Percentiles rank a stretch among this genome's conserved stretches.
phyloP scores from a whole-genome alignment of 768 basidiomycete species.

The Lactarius psammicola region DNA sequence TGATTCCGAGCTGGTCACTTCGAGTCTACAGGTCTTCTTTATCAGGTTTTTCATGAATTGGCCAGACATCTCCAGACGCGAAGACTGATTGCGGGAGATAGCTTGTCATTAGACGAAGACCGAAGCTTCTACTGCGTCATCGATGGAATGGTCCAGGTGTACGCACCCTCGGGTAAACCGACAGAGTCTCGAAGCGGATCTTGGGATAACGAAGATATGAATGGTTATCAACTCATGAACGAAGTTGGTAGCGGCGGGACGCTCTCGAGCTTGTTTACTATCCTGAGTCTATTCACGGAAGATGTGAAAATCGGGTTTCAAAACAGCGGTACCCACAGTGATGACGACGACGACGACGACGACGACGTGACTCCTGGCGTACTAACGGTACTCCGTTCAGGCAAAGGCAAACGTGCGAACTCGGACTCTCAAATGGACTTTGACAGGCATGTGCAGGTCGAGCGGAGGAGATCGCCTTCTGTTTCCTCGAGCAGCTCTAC shows the following conservation, averaged over 20 bases:
- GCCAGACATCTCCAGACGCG: constrained; percentile 94
- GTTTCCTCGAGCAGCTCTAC: constrained; percentile 70
- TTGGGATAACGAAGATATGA: constrained; percentile 86
- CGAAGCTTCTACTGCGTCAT: constrained; percentile 98
- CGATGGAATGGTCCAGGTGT: constrained; percentile 96
- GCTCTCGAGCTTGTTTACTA: constrained; percentile 93
- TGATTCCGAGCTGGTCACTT: not conserved
- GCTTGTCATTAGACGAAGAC: constrained; percentile 84
- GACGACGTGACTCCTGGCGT: constrained; percentile 26
- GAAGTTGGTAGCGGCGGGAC: constrained; percentile 96
- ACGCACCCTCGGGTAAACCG: constrained; percentile 63
- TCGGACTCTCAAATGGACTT: constrained; percentile 66
- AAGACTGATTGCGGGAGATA: constrained; percentile 94
- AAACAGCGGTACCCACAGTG: constrained; percentile 41
- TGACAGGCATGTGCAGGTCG: constrained; percentile 31
- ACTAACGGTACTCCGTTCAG: constrained; percentile 22
- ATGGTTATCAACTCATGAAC: constrained; percentile 94
- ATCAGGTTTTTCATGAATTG: constrained; percentile 92
- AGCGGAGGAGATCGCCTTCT: constrained; percentile 50
- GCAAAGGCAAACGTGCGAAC: constrained; percentile 43
- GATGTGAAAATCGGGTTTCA: constrained; percentile 92
- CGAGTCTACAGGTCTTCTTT: not conserved
- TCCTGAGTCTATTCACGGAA: constrained; percentile 95
- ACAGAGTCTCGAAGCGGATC: constrained; percentile 49
- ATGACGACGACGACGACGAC: constrained; percentile 5